Conservation (phyloP, 176 grass and related monocot species). For the Lolium perenne region DNA sequence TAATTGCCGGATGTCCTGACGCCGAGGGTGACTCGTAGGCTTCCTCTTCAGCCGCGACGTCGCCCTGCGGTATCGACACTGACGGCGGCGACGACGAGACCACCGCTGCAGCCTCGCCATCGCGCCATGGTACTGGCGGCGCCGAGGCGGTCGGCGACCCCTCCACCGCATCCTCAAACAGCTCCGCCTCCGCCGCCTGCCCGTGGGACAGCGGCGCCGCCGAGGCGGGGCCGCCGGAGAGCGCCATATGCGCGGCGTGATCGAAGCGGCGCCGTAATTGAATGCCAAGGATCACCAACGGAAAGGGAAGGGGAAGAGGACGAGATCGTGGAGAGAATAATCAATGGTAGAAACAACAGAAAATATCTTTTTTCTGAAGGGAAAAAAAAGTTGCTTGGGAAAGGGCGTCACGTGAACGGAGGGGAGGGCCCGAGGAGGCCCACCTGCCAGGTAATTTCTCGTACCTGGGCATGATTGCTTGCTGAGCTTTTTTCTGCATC, state of each 20-base stretch:
- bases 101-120: not conserved
- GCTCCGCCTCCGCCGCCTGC: constrained; percentile 34
- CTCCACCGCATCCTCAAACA: constrained; percentile 48
- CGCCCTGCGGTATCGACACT: constrained; percentile 8
- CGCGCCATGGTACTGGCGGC: constrained; percentile 17
- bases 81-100: constrained; percentile 10
- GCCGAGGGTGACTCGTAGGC: constrained; percentile 32
- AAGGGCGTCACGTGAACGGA: constrained; percentile 30
- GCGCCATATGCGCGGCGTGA: constrained; percentile 43
- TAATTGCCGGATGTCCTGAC: constrained; percentile 10
- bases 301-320: constrained; percentile 16
- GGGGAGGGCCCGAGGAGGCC: not conserved
- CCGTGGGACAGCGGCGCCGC: constrained; percentile 22
- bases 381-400: not conserved
- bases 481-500: no score
- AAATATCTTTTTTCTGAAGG: not conserved
- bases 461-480: no score
- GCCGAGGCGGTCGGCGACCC: constrained; percentile 30
- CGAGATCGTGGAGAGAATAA: constrained; percentile 42
- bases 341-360: constrained; percentile 37
- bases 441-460: not conserved
- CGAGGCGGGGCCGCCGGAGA: constrained; percentile 36
- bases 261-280: constrained; percentile 37
- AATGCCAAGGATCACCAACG: constrained; percentile 44
- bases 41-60: constrained; percentile 28